Base-by-base conservation (phyloP, 148 eudicot genomes). In the Euryodendron excelsum region DNA sequence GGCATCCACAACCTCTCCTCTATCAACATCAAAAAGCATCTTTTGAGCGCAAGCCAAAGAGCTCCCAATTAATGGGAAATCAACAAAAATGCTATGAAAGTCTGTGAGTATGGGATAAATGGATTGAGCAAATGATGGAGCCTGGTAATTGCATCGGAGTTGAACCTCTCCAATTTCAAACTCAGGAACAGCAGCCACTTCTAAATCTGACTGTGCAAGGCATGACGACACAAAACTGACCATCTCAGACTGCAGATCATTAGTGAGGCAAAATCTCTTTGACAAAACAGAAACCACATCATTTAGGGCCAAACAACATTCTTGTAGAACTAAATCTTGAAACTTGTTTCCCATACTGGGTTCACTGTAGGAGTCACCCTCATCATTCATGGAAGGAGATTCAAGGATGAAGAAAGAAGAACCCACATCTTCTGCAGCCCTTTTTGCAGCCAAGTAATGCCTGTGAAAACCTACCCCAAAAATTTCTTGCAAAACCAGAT, bases 391-490 rank as follows among this genome's bases (percentile, higher is more conserved):
- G 8, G 15, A n/a, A 9, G 71, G 71, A 67, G 50, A 12, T 21
- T 44, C 27, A 39, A 67, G 28, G 59, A 82, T 71, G 33, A 67
- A 21, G 45, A 67, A 67, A 9, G 17, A 5, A 1, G 71, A 67
- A n/a, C 71, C 71, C 1, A 67, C 71, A 20, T 67, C 71, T 37
- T 37, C 71, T 8, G 71, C 71, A 67, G 48, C 71, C 71, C 28
- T 67, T 37, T 67, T 67, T 34, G 71, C 71, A 67, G 44, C 47
- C 71, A 67, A 67, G 15, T 36, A 21, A 67, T 37, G 71, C 47
- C 25, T 23, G 27, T 37, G 48, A 67, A 67, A 37, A 39, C 50
- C 48, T 9, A 67, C 48, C 50, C 71, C 71, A 0, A 67, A 67
- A 67, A 67, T 67, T 12, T 67, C 71, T 36, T 67, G 47, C 47